These are phyloP conservation scores for maize (Zea mays) DNA, from an alignment of 176 grass and related monocot genomes.

Conservation along the genomic window Zm-B73-REFERENCE-NAM-5.0 NC_050102.1:179677501-179678000, in stretches of 20 bases:
- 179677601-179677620: constrained; percentile 57
- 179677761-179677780: constrained; percentile 83
- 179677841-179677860: constrained; percentile 41
- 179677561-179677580: constrained; percentile 30
- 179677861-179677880: not conserved
- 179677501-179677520: constrained; percentile 47
- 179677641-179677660: constrained; percentile 78
- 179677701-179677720: constrained; percentile 94
- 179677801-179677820: constrained; percentile 87
- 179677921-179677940: constrained; percentile 10
- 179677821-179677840: constrained; percentile 87
- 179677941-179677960: constrained; percentile 27
- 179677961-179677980: not conserved
- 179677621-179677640: constrained; percentile 72
- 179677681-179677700: constrained; percentile 69
- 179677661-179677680: constrained; percentile 76
- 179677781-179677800: constrained; percentile 67
- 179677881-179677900: constrained; percentile 6
- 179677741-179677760: constrained; percentile 84
- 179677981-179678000: constrained; percentile 15
- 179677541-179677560: not conserved
- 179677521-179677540: not conserved
- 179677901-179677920: constrained; percentile 7
- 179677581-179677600: constrained; percentile 93
- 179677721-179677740: constrained; percentile 94